A percentile compares a stretch with the other conserved stretches of the same genome.
Conservation (phyloP, 2,329 filamentous ascomycete species). For the Triangularia verruculosa region DNA sequence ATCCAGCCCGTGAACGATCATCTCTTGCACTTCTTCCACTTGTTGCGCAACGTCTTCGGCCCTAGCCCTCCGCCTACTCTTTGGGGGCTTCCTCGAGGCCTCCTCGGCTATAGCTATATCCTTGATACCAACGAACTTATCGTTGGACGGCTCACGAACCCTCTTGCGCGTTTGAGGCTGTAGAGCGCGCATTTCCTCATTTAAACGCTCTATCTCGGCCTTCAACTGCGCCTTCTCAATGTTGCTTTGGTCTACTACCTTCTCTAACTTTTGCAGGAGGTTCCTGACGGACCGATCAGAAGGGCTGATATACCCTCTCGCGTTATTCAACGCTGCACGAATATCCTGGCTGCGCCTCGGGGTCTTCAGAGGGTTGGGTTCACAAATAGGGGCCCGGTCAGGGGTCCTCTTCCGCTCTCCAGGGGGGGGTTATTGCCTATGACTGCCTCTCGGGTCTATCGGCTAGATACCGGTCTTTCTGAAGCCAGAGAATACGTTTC, state of each 20-base stretch:
- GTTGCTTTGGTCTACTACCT: neutral
- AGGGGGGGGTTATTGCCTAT: neutral
- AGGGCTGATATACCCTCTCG: neutral
- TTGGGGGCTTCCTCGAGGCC: neutral
- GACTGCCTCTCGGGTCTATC: constrained; percentile 37
- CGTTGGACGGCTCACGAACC: neutral
- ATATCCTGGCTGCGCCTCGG: neutral
- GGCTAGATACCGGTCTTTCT: no score
- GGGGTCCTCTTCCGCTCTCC: neutral
- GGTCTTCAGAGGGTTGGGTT: neutral
- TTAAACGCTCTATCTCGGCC: neutral
- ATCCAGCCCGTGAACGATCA: neutral
- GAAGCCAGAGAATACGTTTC: no score
- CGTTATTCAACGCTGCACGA: neutral
- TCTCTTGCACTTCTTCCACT: neutral
- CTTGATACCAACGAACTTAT: neutral
- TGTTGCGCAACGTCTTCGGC: neutral
- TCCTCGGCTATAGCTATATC: neutral
- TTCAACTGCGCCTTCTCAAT: neutral
- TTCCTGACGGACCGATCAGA: neutral
- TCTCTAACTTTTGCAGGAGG: neutral
- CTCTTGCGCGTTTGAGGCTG: neutral
- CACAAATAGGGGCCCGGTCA: neutral
- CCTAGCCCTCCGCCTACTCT: neutral
- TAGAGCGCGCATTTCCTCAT: neutral